These are phyloP conservation scores for Schwanniomyces sp. DNA, from an alignment of 805 yeast genomes.

Conservation along the genomic window DNA sequence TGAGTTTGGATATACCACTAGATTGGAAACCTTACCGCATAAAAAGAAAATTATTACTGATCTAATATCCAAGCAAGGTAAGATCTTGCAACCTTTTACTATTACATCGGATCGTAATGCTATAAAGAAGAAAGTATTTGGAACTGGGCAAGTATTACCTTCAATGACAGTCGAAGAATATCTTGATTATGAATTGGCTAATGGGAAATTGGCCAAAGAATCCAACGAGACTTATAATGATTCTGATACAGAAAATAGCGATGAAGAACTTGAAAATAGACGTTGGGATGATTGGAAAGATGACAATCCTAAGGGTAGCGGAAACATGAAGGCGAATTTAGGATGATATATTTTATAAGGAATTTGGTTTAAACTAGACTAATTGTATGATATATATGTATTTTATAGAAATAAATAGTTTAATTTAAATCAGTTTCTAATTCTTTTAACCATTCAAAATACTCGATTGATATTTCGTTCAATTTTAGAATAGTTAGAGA, in stretches of 20 bases:
- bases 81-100: slow-evolving; percentile 81
- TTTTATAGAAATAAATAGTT: background rate
- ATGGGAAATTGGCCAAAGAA: slow-evolving; percentile 73
- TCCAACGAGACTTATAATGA: slow-evolving; percentile 41
- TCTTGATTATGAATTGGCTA: slow-evolving; percentile 77
- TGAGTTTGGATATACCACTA: slow-evolving; percentile 60
- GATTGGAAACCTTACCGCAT: slow-evolving; percentile 50
- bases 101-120: slow-evolving; percentile 57
- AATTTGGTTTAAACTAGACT: background rate
- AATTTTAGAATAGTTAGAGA: slow-evolving; percentile 21
- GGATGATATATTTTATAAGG: slow-evolving; percentile 20
- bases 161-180: slow-evolving; percentile 94
- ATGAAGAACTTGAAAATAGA: slow-evolving; percentile 73
- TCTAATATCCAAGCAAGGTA: slow-evolving; percentile 68
- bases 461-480: slow-evolving; percentile 31
- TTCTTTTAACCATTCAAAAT: slow-evolving; percentile 34
- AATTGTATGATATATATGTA: background rate
- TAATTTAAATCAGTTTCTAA: slow-evolving; percentile 23
- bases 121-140: slow-evolving; percentile 65
- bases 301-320: slow-evolving; percentile 81
- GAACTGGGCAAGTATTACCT: slow-evolving; percentile 91
- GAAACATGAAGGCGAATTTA: slow-evolving; percentile 63
- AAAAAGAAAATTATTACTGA: slow-evolving; percentile 22
- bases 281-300: slow-evolving; percentile 95
- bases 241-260: slow-evolving; percentile 48